These are phyloP conservation scores for Medicago ruthenica DNA, from an alignment of 306 rosid species.

Conservation along the genomic window DNA sequence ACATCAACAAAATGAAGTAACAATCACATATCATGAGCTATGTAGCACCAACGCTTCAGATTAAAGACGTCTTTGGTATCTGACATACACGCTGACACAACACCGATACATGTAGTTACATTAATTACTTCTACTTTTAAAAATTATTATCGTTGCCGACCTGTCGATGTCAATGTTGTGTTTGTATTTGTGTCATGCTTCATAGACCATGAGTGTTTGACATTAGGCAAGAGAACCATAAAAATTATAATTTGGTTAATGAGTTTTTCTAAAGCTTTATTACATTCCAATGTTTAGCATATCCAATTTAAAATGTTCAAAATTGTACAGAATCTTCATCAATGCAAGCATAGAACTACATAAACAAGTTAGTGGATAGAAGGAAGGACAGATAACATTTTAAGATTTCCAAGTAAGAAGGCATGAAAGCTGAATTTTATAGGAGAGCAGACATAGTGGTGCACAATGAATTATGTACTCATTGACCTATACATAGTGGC, in stretches of 20 bases:
- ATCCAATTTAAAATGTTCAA: slow-evolving; percentile 37
- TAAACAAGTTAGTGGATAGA: slow-evolving; percentile 43
- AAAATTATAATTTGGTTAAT: not conserved
- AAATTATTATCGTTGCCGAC: too few relatives aligned
- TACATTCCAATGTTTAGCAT: slow-evolving; percentile 22
- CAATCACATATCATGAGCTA: slow-evolving; percentile 9
- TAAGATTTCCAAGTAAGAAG: slow-evolving; percentile 47
- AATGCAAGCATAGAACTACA: slow-evolving; percentile 46
- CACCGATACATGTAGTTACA: not conserved
- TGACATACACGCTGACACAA: too few relatives aligned
- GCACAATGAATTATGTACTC: slow-evolving; percentile 59
- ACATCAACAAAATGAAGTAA: slow-evolving; percentile 14
- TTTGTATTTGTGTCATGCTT: too few relatives aligned
- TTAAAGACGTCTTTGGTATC: not conserved
- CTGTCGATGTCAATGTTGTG: too few relatives aligned
- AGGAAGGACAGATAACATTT: slow-evolving; percentile 40
- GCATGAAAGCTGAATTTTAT: slow-evolving; percentile 62
- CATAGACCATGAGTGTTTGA: slow-evolving; percentile 34
- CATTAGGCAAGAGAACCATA: slow-evolving; percentile 25
- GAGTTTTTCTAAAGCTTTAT: slow-evolving; percentile 38
- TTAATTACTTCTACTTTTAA: not conserved
- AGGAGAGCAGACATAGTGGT: slow-evolving; percentile 61
- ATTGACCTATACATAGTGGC: slow-evolving; percentile 57
- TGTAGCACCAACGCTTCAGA: not conserved
- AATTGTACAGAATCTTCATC: slow-evolving; percentile 42